A percentile compares a stretch with the other conserved stretches of the same genome.
phyloP scores from a whole-genome alignment of 495 filamentous ascomycete species.

The Aspergillus incahuasiensis region DNA sequence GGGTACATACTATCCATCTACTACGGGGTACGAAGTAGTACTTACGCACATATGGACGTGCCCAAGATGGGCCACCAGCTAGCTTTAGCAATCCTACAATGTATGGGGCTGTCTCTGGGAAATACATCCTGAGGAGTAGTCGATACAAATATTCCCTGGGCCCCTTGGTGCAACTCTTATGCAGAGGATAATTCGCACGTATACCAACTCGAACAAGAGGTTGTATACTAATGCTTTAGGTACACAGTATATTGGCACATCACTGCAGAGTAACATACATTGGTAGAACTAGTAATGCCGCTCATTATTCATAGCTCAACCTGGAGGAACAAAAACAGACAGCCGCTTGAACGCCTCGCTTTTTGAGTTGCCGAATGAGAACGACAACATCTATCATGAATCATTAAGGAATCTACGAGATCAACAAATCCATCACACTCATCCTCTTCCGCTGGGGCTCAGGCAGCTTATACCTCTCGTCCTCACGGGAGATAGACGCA shows the following conservation, averaged over 20 bases:
- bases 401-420: constrained; percentile 35
- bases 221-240: too few relatives aligned
- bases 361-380: not conserved
- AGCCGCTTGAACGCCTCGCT: not conserved
- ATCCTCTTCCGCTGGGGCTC: constrained; percentile 48
- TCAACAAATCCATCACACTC: constrained; percentile 78
- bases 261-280: not conserved
- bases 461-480: not conserved
- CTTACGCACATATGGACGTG: not conserved
- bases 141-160: too few relatives aligned
- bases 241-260: too few relatives aligned
- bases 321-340: not conserved
- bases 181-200: too few relatives aligned
- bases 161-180: too few relatives aligned
- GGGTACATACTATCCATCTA: not conserved
- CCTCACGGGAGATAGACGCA: constrained; percentile 5
- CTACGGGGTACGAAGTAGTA: too few relatives aligned
- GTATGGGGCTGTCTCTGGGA: not conserved
- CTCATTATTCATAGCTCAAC: not conserved
- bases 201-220: too few relatives aligned
- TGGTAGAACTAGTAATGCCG: not conserved
- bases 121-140: not conserved
- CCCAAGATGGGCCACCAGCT: not conserved
- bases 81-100: not conserved
- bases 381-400: constrained; percentile 5